Conservation (phyloP, 2,329 filamentous ascomycete genomes). For the Hypoxylon sp. region DNA sequence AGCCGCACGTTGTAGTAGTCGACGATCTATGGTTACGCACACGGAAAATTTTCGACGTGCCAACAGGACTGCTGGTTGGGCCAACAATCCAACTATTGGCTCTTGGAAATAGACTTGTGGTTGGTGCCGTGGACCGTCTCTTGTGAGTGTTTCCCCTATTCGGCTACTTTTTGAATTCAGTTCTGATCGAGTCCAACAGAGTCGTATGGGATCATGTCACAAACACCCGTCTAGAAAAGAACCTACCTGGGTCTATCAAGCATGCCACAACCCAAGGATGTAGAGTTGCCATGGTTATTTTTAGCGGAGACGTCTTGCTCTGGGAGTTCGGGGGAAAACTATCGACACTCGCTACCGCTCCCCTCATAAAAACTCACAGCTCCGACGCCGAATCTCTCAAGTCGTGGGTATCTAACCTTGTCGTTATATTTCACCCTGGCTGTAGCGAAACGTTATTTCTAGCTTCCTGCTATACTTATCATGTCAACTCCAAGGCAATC, state of each 20-base stretch:
- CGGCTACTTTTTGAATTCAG: background rate
- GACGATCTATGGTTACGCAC: constrained; percentile 41
- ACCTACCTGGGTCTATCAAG: constrained; percentile 28
- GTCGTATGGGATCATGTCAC: constrained; percentile 45
- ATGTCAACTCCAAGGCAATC: background rate
- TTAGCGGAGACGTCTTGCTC: constrained; percentile 36
- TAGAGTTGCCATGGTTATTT: constrained; percentile 41
- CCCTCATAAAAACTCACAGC: constrained; percentile 10
- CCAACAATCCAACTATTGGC: constrained; percentile 25
- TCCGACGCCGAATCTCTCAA: background rate
- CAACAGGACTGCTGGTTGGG: constrained; percentile 33
- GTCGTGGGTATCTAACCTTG: constrained; percentile 24
- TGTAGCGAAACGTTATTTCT: constrained; percentile 39
- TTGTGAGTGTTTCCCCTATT: constrained; percentile 37
- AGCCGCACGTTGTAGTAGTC: constrained; percentile 30
- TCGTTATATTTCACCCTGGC: constrained; percentile 38
- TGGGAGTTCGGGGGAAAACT: constrained; percentile 42
- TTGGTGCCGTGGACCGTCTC: constrained; percentile 35
- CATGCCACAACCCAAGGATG: constrained; percentile 30
- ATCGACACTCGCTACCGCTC: constrained; percentile 22
- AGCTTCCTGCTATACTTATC: constrained; percentile 28
- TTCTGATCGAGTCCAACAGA: constrained; percentile 37
- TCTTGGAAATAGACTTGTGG: constrained; percentile 43
- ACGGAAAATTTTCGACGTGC: constrained; percentile 39
- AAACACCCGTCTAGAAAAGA: constrained; percentile 38